Conservation (phyloP, 2,329 filamentous ascomycete species). For the Stagonosporopsis vannaccii region DNA sequence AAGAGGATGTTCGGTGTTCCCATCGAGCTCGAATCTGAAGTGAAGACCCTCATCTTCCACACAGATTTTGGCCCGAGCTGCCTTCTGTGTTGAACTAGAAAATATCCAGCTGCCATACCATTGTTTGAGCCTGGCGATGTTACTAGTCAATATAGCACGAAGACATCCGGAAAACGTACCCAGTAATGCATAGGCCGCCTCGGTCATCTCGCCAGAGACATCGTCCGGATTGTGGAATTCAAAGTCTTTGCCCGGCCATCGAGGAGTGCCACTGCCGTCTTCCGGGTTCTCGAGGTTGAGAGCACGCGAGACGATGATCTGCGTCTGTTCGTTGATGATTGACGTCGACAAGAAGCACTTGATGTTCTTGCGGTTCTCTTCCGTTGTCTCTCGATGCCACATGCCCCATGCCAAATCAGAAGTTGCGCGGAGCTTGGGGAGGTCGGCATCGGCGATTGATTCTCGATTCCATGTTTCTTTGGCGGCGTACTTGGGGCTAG, state of each 20-base stretch:
- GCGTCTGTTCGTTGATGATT: constrained; percentile 6
- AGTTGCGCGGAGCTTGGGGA: constrained; percentile 12
- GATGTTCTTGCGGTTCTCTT: not conserved
- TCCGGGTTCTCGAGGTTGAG: not conserved
- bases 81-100: constrained; percentile 16
- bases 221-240: not conserved
- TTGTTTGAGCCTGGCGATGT: constrained; percentile 13
- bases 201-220: not conserved
- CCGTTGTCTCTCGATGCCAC: constrained; percentile 8
- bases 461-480: not conserved
- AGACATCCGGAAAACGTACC: not conserved
- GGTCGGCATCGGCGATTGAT: not conserved
- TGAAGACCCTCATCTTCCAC: constrained; percentile 11
- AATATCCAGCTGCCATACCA: constrained; percentile 6
- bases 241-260: constrained; percentile 5
- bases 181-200: not conserved
- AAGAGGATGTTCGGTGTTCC: not conserved
- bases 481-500: constrained; percentile 1
- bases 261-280: not conserved
- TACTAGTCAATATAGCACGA: not conserved
- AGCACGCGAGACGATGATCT: not conserved
- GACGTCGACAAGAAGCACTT: constrained; percentile 7
- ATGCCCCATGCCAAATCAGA: constrained; percentile 19
- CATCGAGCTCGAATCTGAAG: not conserved
- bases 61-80: constrained; percentile 16